These are phyloP conservation scores for Escallonia rubra DNA, from an alignment of 129 eudicot species.

Conservation along the genomic window DNA sequence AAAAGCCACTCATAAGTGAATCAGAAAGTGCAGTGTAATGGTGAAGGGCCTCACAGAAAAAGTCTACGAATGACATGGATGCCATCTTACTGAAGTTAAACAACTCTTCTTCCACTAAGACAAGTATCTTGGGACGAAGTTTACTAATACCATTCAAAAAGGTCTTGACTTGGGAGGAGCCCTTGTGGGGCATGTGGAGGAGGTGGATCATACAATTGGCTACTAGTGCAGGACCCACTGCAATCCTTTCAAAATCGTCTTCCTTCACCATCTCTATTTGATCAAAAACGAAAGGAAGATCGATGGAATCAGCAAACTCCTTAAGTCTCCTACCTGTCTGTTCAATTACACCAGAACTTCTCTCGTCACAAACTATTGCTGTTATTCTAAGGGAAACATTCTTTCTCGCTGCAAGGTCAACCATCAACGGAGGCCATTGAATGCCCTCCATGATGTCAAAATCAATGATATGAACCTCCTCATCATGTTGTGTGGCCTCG, in stretches of 20 bases:
- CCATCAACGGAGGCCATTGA: slow-evolving; percentile 26
- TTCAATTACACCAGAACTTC: not conserved
- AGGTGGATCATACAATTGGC: slow-evolving; percentile 20
- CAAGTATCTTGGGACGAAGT: slow-evolving; percentile 10
- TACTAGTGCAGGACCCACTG: not conserved
- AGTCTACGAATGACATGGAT: slow-evolving; percentile 12
- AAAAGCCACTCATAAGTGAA: slow-evolving; percentile 5
- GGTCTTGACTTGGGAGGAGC: not conserved
- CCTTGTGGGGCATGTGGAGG: slow-evolving; percentile 15
- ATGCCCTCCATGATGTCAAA: slow-evolving; percentile 25
- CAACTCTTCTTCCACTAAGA: slow-evolving; percentile 20
- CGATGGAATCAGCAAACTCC: slow-evolving; percentile 17
- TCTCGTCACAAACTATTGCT: not conserved
- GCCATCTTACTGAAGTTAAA: slow-evolving; percentile 13
- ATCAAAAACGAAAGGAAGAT: slow-evolving; percentile 12
- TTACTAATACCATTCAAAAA: slow-evolving; percentile 10
- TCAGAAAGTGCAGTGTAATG: slow-evolving; percentile 21
- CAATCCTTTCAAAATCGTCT: slow-evolving; percentile 6
- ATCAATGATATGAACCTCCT: slow-evolving; percentile 14
- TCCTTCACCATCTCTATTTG: not conserved
- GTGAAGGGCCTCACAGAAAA: slow-evolving; percentile 18
- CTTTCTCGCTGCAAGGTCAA: not conserved
- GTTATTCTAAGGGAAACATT: slow-evolving; percentile 14
- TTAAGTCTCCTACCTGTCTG: slow-evolving; percentile 12
- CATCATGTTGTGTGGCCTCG: slow-evolving; percentile 9